Percentiles rank a stretch among this genome's conserved stretches.
These are phyloP conservation scores for Aspergillus glaucus DNA, from an alignment of 2,329 filamentous ascomycete species.

Conservation along the genomic window DNA sequence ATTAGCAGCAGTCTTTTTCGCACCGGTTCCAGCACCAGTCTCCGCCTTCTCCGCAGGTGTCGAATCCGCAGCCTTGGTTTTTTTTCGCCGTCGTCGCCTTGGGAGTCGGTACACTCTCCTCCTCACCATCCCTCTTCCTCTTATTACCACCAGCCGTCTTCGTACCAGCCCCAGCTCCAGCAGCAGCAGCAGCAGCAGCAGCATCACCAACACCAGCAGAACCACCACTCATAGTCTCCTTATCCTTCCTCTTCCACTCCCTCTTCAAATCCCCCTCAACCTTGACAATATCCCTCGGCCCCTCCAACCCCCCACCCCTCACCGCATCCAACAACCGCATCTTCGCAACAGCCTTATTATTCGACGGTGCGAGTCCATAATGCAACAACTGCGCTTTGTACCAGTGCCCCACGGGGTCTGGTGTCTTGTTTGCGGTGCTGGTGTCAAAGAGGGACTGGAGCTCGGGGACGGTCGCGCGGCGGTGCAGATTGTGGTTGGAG, in stretches of 20 bases:
- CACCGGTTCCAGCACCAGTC: neutral
- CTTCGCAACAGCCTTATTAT: conserved; percentile 54
- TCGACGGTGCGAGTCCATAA: conserved; percentile 53
- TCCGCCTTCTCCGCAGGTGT: neutral
- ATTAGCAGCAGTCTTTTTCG: neutral
- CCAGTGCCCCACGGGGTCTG: conserved; percentile 54
- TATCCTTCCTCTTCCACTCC: conserved; percentile 49
- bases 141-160: neutral
- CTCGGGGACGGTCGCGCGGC: conserved; percentile 41
- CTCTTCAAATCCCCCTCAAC: conserved; percentile 53
- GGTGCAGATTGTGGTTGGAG: conserved; percentile 41
- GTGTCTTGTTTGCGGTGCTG: conserved; percentile 10
- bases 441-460: conserved; percentile 39
- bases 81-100: neutral
- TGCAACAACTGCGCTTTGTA: conserved; percentile 59
- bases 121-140: neutral
- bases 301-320: conserved; percentile 41
- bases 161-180: neutral
- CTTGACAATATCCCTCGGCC: conserved; percentile 45
- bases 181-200: no score
- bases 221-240: conserved; percentile 8
- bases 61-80: neutral
- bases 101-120: neutral
- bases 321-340: conserved; percentile 55
- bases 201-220: neutral